Conservation (phyloP, 2,329 filamentous ascomycete genomes). For the Aspergillus thermomutatus region DNA sequence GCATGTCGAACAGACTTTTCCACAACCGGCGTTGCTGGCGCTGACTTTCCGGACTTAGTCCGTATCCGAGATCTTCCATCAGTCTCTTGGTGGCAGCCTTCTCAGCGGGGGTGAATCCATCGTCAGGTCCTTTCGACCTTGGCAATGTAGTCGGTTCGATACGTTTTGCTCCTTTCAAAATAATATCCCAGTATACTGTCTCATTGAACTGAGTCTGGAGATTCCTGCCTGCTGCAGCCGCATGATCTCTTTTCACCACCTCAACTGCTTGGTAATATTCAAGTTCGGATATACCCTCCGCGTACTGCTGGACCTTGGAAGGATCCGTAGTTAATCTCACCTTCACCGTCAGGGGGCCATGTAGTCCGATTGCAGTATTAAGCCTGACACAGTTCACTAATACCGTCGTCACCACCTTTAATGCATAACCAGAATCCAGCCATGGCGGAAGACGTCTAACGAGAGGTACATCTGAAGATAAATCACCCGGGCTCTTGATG, state of each 20-base stretch:
- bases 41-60: slow-evolving; percentile 13
- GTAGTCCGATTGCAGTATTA: neutral
- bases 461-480: no score
- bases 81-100: slow-evolving; percentile 15
- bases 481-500: no score
- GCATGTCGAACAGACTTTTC: slow-evolving; percentile 17
- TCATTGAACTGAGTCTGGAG: slow-evolving; percentile 13
- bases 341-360: neutral
- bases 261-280: slow-evolving; percentile 7
- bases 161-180: slow-evolving; percentile 11
- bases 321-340: neutral
- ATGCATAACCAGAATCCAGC: no score
- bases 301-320: no score
- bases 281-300: neutral
- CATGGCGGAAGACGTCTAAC: no score
- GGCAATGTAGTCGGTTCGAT: slow-evolving; percentile 11
- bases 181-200: slow-evolving; percentile 14
- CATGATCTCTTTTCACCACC: slow-evolving; percentile 8
- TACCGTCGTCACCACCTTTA: neutral
- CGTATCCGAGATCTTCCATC: slow-evolving; percentile 13
- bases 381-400: neutral
- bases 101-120: slow-evolving; percentile 16
- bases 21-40: slow-evolving; percentile 11
- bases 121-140: slow-evolving; percentile 11
- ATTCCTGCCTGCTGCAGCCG: slow-evolving; percentile 3